Base-by-base conservation (phyloP, 768 basidiomycete genomes). In the Fibroporia radiculosa region DNA sequence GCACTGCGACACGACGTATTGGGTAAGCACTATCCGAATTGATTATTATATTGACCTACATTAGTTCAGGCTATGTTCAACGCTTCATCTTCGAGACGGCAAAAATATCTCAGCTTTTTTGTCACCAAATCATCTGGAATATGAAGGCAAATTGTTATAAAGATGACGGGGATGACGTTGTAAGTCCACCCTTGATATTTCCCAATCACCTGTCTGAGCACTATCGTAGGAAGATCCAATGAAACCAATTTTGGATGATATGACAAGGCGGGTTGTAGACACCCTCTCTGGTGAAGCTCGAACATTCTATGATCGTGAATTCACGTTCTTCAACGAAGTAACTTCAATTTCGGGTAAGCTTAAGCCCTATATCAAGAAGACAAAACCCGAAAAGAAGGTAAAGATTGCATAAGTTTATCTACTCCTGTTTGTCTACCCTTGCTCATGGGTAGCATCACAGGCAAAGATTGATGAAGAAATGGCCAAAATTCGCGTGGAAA, bases 61-160 rank as follows among this genome's bases (percentile, higher is more conserved):
- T 7, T 43, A 36, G 38, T 2, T 23, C 41, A 93, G 95, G 90
- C 14, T 98, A 98, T 64, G 91, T 98, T 23, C 78, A 85, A 47
- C 80, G 82, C 18, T 99, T 97, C 73, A 90, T 98, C 54, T 92
- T 93, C 52, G 93, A 98, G 67, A 96, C 93, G 0, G 85, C 95
- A 6, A 95, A 90, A 66, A 91, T 98, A 42, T 98, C 95, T 1
- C 93, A 95, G 61, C 65, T 92, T 19, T 99, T 99, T 69, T 99
- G 96, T 59, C 96, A 99, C 60, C 96, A 99, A 67, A 98, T 98
- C 51, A 90, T 99, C 50, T 99, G 96, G 96, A 99, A 98, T 62
- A 98, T 98, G 96, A 95, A 95, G 57, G 96, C 96, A 4, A 99
- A 99, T 57, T 92, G 88, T 50, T 96, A 81, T 62, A 90, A 86